Conservation (phyloP, 148 eudicot species). For the Vaccinium myrtillus region DNA sequence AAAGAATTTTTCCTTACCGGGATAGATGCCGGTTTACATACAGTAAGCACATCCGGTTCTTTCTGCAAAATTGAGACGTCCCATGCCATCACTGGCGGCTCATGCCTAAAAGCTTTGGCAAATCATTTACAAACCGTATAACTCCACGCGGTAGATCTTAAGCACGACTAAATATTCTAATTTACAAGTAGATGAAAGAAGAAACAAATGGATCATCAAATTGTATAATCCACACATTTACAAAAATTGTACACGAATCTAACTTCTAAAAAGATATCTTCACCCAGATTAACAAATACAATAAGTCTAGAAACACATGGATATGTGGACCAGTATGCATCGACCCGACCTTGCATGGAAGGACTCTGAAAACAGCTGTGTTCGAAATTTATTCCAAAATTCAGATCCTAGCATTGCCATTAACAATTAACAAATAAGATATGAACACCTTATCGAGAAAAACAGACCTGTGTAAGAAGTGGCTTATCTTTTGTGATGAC, state of each 20-base stretch:
- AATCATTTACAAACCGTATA: constrained; percentile 30
- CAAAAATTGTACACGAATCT: not conserved
- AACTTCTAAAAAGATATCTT: not conserved
- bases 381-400: too few species aligned
- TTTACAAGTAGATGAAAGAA: not conserved
- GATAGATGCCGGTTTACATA: constrained; percentile 90
- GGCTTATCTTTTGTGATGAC: constrained; percentile 88
- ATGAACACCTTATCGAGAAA: not conserved
- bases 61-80: constrained; percentile 70
- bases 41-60: constrained; percentile 75
- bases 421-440: not conserved
- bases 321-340: too few species aligned
- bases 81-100: constrained; percentile 94
- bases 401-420: too few species aligned
- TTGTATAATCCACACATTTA: not conserved
- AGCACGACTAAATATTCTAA: not conserved
- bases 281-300: not conserved
- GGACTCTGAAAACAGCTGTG: too few species aligned
- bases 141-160: not conserved
- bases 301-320: too few species aligned
- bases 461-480: constrained; percentile 84
- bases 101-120: constrained; percentile 74
- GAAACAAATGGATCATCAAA: not conserved
- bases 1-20: constrained; percentile 57
- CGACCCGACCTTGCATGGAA: too few species aligned